A percentile compares a stretch with the other conserved stretches of the same genome.
Conservation (phyloP, 352 stramenopile species). For the Globisporangium spiculum region DNA sequence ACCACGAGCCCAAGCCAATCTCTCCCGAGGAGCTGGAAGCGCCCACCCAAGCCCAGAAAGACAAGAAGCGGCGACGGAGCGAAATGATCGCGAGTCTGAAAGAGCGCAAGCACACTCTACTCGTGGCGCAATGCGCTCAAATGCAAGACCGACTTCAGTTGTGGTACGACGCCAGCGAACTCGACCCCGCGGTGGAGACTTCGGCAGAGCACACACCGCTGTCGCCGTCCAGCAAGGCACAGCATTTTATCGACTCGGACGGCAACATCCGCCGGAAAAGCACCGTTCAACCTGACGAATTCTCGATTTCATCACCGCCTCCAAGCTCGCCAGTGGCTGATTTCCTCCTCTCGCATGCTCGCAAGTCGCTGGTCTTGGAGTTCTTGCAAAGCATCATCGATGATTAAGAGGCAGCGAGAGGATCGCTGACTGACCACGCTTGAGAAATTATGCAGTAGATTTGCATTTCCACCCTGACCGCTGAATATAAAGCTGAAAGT, state of each 20-base stretch:
- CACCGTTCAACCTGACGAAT: background rate
- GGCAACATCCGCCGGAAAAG: conserved; percentile 36
- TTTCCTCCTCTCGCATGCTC: background rate
- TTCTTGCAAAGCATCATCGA: conserved; percentile 33
- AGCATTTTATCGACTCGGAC: conserved; percentile 30
- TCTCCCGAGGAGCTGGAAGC: conserved; percentile 2
- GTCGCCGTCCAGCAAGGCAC: conserved; percentile 26
- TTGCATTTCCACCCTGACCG: background rate
- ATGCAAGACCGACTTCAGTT: conserved; percentile 25
- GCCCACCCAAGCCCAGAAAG: conserved; percentile 1
- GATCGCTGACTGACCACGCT: background rate
- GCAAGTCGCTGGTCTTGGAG: conserved; percentile 26
- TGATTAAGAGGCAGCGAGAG: conserved; percentile 11
- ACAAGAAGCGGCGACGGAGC: conserved; percentile 22
- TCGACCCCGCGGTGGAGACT: conserved; percentile 31
- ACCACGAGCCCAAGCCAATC: background rate
- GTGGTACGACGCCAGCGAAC: conserved; percentile 29
- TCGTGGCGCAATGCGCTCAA: conserved; percentile 19
- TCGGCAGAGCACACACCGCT: conserved; percentile 23
- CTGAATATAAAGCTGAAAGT: conserved; percentile 11
- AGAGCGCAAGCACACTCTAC: conserved; percentile 26
- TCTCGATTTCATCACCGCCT: background rate
- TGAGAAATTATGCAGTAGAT: background rate
- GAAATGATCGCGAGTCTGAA: conserved; percentile 21
- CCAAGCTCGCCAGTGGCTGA: background rate